These are phyloP conservation scores for Eucalyptus polyanthemos DNA, from an alignment of 345 rosid genomes.

Conservation along the genomic window DNA sequence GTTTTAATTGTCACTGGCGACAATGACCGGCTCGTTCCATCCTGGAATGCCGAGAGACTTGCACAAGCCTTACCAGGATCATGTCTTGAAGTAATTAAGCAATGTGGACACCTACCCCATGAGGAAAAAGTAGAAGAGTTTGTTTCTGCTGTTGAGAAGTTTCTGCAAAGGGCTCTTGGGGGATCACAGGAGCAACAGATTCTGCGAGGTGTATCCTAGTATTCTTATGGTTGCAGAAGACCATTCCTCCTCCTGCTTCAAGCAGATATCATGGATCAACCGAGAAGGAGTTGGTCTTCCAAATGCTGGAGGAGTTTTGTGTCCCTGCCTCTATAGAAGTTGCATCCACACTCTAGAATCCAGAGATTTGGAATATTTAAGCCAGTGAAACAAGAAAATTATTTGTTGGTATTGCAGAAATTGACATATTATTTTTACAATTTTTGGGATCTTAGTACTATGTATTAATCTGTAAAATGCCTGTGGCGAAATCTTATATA, in stretches of 20 bases:
- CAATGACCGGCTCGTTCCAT: constrained; percentile 69
- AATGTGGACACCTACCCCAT: constrained; percentile 88
- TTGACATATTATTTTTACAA: not conserved
- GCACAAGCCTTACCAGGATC: constrained; percentile 65
- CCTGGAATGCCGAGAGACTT: constrained; percentile 82
- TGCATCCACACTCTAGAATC: not conserved
- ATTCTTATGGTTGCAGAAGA: not conserved
- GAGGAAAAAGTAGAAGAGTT: constrained; percentile 86
- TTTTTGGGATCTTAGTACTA: not conserved
- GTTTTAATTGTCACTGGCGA: constrained; percentile 81
- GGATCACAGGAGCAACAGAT: constrained; percentile 12
- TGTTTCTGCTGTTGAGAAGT: constrained; percentile 47
- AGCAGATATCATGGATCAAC: not conserved
- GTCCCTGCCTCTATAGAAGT: not conserved
- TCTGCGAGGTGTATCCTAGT: constrained; percentile 1
- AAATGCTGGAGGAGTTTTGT: not conserved
- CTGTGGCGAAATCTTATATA: not conserved
- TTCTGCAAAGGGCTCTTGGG: constrained; percentile 42
- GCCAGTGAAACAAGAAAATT: not conserved
- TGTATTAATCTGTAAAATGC: not conserved
- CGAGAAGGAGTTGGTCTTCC: not conserved
- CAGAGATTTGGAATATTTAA: not conserved
- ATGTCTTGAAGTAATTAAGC: constrained; percentile 45
- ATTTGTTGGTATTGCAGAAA: not conserved
- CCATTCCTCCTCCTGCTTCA: not conserved